Conservation (phyloP, 1,284 basidiomycete species). For the Ganoderma leucocontextum region DNA sequence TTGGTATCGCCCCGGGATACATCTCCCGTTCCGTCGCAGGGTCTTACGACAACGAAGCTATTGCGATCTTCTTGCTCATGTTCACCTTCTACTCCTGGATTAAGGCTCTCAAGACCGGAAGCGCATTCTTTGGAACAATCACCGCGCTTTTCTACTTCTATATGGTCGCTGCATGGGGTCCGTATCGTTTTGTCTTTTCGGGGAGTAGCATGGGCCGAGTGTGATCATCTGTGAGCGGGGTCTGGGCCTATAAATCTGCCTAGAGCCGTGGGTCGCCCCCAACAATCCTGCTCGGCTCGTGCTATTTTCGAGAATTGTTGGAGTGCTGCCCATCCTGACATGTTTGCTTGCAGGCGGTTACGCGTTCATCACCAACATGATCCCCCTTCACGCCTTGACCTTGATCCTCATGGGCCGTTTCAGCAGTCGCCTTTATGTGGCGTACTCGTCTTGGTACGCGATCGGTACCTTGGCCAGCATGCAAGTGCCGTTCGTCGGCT, state of each 20-base stretch:
- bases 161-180: constrained; percentile 99
- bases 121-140: constrained; percentile 89
- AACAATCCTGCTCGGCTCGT: background rate
- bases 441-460: constrained; percentile 97
- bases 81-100: constrained; percentile 99
- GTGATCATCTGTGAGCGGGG: background rate
- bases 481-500: constrained; percentile 99
- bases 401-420: constrained; percentile 98
- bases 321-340: constrained; percentile 7
- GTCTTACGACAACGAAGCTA: constrained; percentile 99
- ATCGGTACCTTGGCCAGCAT: constrained; percentile 97
- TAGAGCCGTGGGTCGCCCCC: background rate
- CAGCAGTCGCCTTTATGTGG: constrained; percentile 91
- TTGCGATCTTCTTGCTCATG: constrained; percentile 99
- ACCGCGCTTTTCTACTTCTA: constrained; percentile 99
- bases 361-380: constrained; percentile 99
- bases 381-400: constrained; percentile 93
- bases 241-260: background rate
- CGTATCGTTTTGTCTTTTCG: constrained; percentile 37
- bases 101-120: constrained; percentile 94
- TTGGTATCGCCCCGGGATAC: constrained; percentile 97
- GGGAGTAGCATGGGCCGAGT: background rate
- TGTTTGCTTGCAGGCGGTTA: constrained; percentile 77
- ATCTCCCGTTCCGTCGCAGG: constrained; percentile 99
- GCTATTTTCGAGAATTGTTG: constrained; percentile 2